Evolutionary conservation across 129 eudicot species (phyloP).

Genomic region (Deinandra increscens): DNA sequence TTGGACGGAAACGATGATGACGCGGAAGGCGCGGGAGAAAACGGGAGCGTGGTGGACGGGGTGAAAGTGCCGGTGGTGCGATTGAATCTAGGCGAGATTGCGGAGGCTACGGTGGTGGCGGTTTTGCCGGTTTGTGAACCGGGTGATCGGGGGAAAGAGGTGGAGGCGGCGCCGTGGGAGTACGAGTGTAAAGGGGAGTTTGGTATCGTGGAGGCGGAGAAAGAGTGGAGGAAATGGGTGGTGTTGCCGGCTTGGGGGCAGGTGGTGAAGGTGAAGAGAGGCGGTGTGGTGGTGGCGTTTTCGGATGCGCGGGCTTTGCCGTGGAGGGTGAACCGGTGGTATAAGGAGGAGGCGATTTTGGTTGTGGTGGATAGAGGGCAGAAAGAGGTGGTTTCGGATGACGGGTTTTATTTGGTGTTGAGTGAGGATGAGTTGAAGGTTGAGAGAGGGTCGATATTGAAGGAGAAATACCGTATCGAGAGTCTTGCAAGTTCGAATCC

Average conservation of each 20-base stretch:
- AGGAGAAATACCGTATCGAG: slow-evolving; percentile 43
- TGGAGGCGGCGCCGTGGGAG: slow-evolving; percentile 80
- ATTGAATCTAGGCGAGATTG: slow-evolving; percentile 67
- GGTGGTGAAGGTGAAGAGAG: slow-evolving; percentile 48
- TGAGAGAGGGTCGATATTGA: slow-evolving; percentile 57
- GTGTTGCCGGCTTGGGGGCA: slow-evolving; percentile 85
- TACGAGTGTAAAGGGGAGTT: slow-evolving; percentile 51
- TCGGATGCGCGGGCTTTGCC: slow-evolving; percentile 70
- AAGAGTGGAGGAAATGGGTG: slow-evolving; percentile 76
- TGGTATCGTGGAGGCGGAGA: slow-evolving; percentile 72
- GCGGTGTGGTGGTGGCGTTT: slow-evolving; percentile 77
- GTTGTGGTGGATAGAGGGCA: slow-evolving; percentile 71
- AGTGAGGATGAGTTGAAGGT: slow-evolving; percentile 53
- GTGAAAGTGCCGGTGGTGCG: slow-evolving; percentile 80
- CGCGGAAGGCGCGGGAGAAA: slow-evolving; percentile 26
- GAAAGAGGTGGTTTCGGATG: slow-evolving; percentile 52
- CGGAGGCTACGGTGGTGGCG: slow-evolving; percentile 53
- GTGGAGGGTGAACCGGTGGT: slow-evolving; percentile 67
- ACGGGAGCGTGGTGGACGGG: slow-evolving; percentile 25
- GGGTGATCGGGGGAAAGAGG: slow-evolving; percentile 46
- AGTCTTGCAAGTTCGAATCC: slow-evolving; percentile 66
- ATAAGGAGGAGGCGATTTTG: slow-evolving; percentile 62
- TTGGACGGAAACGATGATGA: slow-evolving; percentile 43
- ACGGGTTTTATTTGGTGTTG: slow-evolving; percentile 60
- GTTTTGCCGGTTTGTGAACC: slow-evolving; percentile 72